Percentiles rank a stretch among this genome's conserved stretches.
These are phyloP conservation scores for Boletus tylopilopsis DNA, from an alignment of 768 basidiomycete species.

Conservation along the genomic window DNA sequence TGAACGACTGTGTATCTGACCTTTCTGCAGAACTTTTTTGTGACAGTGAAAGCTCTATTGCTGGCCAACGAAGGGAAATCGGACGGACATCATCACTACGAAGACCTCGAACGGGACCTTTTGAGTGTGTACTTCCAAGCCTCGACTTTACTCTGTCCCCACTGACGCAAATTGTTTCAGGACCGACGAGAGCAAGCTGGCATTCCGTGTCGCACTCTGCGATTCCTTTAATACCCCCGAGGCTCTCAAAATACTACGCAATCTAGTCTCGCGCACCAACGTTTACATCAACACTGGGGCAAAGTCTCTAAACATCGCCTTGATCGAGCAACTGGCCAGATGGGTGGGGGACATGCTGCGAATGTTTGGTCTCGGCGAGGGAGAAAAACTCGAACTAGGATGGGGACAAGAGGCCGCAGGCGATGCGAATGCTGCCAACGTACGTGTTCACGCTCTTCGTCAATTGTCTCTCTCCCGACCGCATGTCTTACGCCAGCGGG, in stretches of 20 bases:
- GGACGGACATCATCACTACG: slow-evolving; percentile 64
- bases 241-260: slow-evolving; percentile 71
- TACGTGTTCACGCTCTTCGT: slow-evolving; percentile 38
- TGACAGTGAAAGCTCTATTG: slow-evolving; percentile 76
- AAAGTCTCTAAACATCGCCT: slow-evolving; percentile 53
- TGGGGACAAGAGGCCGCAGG: slow-evolving; percentile 71
- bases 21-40: slow-evolving; percentile 83
- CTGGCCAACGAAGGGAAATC: slow-evolving; percentile 44
- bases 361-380: slow-evolving; percentile 78
- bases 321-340: slow-evolving; percentile 60
- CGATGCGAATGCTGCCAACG: slow-evolving; percentile 33
- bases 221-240: slow-evolving; percentile 96
- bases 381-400: slow-evolving; percentile 64
- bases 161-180: slow-evolving; percentile 45
- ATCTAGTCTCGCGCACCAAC: slow-evolving; percentile 82
- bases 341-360: slow-evolving; percentile 74
- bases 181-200: slow-evolving; percentile 66
- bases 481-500: slow-evolving; percentile 55
- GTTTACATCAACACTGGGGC: slow-evolving; percentile 76
- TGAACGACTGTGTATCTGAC: slow-evolving; percentile 1
- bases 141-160: not conserved
- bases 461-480: not conserved
- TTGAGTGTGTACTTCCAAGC: slow-evolving; percentile 48
- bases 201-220: slow-evolving; percentile 84
- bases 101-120: slow-evolving; percentile 65